Conservation (phyloP, 1,284 basidiomycete species). For the Wallemia ichthyophaga region DNA sequence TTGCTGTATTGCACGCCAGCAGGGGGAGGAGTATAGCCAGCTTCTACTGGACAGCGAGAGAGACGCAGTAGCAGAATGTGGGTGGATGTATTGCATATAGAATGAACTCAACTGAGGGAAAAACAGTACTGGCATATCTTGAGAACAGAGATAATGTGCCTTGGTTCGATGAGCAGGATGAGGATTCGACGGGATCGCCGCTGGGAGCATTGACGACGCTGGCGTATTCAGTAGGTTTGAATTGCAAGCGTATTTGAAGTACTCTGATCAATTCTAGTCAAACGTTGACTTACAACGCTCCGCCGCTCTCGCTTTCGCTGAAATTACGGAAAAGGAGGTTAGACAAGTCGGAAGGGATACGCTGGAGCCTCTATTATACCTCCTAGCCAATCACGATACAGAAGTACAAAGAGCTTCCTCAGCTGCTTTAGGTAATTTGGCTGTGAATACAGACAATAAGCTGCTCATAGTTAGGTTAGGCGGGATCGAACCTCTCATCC, state of each 20-base stretch:
- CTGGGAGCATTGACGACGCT: constrained; percentile 81
- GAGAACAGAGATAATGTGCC: constrained; percentile 1
- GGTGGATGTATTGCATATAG: not conserved
- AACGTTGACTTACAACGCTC: constrained; percentile 97
- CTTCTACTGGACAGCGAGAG: not conserved
- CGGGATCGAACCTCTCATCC: constrained; percentile 86
- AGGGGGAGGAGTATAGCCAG: not conserved
- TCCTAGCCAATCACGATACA: constrained; percentile 88
- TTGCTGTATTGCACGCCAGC: not conserved
- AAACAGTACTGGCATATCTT: constrained; percentile 7
- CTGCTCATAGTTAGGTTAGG: constrained; percentile 92
- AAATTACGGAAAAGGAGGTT: constrained; percentile 99
- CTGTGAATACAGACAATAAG: constrained; percentile 98
- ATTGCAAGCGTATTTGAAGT: not conserved
- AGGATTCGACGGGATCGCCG: constrained; percentile 23
- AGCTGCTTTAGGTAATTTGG: constrained; percentile 91
- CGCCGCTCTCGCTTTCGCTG: constrained; percentile 90
- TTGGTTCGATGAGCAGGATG: not conserved
- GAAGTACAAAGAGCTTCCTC: constrained; percentile 96
- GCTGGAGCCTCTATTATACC: constrained; percentile 88
- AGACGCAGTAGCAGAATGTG: not conserved
- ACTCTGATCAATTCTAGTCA: constrained; percentile 15
- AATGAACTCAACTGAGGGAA: no score
- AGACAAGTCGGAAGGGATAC: constrained; percentile 88
- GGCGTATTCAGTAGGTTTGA: constrained; percentile 41